A percentile compares a stretch with the other conserved stretches of the same genome.
Conservation (phyloP, 495 filamentous ascomycete species). For the Neurospora africana region DNA sequence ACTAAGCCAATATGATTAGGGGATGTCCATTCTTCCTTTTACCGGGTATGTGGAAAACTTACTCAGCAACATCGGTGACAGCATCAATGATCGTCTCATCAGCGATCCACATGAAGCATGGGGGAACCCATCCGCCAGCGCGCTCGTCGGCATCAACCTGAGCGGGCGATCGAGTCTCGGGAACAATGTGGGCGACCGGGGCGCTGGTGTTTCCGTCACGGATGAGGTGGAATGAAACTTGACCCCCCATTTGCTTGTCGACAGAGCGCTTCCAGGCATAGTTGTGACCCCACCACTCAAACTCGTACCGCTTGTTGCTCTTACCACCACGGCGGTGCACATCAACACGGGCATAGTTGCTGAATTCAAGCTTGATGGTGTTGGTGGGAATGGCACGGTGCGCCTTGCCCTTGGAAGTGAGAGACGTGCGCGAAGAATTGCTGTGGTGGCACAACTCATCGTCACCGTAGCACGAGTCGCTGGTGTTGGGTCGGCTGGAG, state of each 20-base stretch:
- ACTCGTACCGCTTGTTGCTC: conserved; percentile 70
- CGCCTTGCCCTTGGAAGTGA: conserved; percentile 21
- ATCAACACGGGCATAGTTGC: conserved; percentile 92
- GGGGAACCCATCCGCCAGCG: conserved; percentile 85
- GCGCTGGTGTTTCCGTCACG: conserved; percentile 50
- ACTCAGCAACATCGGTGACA: conserved; percentile 82
- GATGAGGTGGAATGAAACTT: conserved; percentile 66
- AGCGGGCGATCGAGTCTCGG: conserved; percentile 59
- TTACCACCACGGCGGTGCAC: conserved; percentile 61
- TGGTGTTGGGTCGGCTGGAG: conserved; percentile 34
- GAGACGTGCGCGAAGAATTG: conserved; percentile 27
- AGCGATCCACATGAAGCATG: conserved; percentile 79
- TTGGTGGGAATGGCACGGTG: conserved; percentile 46
- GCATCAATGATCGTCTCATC: conserved; percentile 57
- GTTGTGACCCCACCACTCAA: conserved; percentile 79
- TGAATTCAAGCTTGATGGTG: conserved; percentile 81
- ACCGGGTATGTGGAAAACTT: conserved; percentile 37
- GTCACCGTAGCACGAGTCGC: conserved; percentile 32
- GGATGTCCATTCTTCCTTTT: conserved; percentile 7
- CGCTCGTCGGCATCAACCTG: conserved; percentile 63
- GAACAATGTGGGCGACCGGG: conserved; percentile 72
- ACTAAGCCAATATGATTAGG: conserved; percentile 34
- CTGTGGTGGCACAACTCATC: conserved; percentile 35
- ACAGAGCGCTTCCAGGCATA: conserved; percentile 77
- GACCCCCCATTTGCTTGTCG: conserved; percentile 44